Conservation (phyloP, 2,329 filamentous ascomycete species). For the Mycosphaerella arachidis region DNA sequence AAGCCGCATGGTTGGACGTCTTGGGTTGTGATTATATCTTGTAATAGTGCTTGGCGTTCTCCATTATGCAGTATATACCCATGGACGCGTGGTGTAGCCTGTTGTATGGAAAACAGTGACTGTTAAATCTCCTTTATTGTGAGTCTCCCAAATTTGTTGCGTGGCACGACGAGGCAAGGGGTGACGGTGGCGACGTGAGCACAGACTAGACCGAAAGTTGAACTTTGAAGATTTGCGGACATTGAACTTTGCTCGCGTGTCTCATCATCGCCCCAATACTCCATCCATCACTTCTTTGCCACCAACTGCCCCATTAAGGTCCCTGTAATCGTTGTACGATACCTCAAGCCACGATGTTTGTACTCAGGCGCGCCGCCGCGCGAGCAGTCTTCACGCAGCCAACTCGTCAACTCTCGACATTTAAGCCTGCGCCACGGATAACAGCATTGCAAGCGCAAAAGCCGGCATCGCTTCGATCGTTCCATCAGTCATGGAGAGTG, state of each 20-base stretch:
- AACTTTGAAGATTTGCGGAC: background rate
- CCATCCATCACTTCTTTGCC: too few relatives aligned
- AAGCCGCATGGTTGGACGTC: background rate
- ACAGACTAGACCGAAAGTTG: background rate
- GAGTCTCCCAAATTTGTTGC: background rate
- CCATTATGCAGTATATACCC: background rate
- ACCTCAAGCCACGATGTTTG: constrained; percentile 44
- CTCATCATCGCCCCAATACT: background rate
- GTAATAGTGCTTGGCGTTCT: background rate
- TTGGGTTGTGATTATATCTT: background rate
- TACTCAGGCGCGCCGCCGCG: constrained; percentile 54
- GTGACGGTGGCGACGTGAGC: background rate
- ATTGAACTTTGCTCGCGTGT: background rate
- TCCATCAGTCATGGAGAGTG: constrained; percentile 38
- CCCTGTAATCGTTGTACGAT: background rate
- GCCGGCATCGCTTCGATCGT: constrained; percentile 34
- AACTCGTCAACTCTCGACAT: constrained; percentile 39
- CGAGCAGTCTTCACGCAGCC: constrained; percentile 49
- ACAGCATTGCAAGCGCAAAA: constrained; percentile 37
- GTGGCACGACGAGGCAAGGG: background rate
- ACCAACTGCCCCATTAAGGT: too few relatives aligned
- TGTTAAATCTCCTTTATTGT: background rate
- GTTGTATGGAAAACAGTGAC: background rate
- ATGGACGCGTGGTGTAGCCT: background rate
- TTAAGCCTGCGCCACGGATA: constrained; percentile 15